phyloP scores from a whole-genome alignment of 2,329 filamentous ascomycete species.

The Calonectria montana region DNA sequence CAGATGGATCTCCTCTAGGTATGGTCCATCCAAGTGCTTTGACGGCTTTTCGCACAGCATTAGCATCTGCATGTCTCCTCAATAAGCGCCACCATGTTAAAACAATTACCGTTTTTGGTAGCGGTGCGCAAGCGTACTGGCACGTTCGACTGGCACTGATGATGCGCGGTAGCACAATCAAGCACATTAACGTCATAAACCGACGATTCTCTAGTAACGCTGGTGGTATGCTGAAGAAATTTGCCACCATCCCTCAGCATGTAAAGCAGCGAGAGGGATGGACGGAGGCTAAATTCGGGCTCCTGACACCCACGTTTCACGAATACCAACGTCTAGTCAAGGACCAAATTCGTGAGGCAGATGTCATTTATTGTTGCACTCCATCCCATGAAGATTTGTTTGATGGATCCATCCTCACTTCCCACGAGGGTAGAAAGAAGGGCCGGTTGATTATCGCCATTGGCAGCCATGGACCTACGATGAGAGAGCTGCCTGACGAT shows the following conservation, averaged over 20 bases:
- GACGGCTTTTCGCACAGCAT: constrained; percentile 83
- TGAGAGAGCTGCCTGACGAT: constrained; percentile 86
- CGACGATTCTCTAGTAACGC: constrained; percentile 73
- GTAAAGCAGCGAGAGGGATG: constrained; percentile 71
- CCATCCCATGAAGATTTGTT: constrained; percentile 82
- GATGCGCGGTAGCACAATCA: constrained; percentile 76
- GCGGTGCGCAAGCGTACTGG: constrained; percentile 94
- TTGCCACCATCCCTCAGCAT: constrained; percentile 55
- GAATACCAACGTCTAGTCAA: constrained; percentile 75
- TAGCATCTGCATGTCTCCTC: constrained; percentile 76
- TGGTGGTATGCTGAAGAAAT: constrained; percentile 60
- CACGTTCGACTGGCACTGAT: constrained; percentile 87
- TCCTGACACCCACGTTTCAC: constrained; percentile 76
- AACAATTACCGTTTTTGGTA: constrained; percentile 86
- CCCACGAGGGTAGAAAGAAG: constrained; percentile 74
- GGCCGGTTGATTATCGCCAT: constrained; percentile 79
- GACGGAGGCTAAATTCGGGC: constrained; percentile 73
- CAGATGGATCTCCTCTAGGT: constrained; percentile 71
- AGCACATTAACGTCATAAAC: constrained; percentile 86
- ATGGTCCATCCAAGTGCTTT: constrained; percentile 79
- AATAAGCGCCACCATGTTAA: constrained; percentile 75
- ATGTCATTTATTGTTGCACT: constrained; percentile 91
- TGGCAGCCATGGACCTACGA: constrained; percentile 75
- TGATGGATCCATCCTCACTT: constrained; percentile 77
- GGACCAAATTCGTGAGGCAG: constrained; percentile 76